These are phyloP conservation scores for Fistulinella prunicolor DNA, from an alignment of 768 basidiomycete species.

Conservation along the genomic window DNA sequence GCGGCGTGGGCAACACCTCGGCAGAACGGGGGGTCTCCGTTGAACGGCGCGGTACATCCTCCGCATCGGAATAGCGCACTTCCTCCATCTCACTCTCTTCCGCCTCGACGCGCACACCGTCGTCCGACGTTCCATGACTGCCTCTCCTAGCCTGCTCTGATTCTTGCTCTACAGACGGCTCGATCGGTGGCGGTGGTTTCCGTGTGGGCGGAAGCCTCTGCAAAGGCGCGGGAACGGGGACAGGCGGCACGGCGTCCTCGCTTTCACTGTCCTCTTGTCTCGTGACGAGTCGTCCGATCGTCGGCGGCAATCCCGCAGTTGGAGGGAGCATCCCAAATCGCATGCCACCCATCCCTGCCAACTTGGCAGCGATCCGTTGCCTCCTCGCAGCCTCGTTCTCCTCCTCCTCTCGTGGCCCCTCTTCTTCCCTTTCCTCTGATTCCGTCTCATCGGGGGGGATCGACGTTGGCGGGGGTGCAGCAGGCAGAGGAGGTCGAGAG, in stretches of 20 bases:
- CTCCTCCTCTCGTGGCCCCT: constrained; percentile 33
- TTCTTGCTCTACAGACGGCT: constrained; percentile 2
- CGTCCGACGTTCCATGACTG: constrained; percentile 47
- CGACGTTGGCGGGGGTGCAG: constrained; percentile 37
- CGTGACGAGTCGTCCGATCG: constrained; percentile 13
- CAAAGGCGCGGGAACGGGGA: constrained; percentile 32
- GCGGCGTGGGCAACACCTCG: constrained; percentile 44
- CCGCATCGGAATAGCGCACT: constrained; percentile 54
- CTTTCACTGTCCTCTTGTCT: constrained; percentile 31
- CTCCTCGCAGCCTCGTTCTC: constrained; percentile 61
- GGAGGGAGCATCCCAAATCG: constrained; percentile 53
- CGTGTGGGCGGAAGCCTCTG: constrained; percentile 30
- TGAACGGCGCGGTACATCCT: constrained; percentile 39
- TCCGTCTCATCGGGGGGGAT: constrained; percentile 25
- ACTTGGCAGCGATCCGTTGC: constrained; percentile 50
- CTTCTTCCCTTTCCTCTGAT: constrained; percentile 16
- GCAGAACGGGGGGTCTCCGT: constrained; percentile 22
- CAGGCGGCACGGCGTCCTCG: constrained; percentile 24
- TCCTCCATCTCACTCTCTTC: constrained; percentile 77
- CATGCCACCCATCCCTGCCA: constrained; percentile 57
- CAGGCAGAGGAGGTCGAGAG: constrained; percentile 36
- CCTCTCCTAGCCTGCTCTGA: constrained; percentile 39
- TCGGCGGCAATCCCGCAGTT: constrained; percentile 15
- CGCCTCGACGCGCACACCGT: constrained; percentile 61
- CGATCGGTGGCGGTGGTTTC: constrained; percentile 30